Base-by-base conservation (phyloP, 768 basidiomycete genomes). In the Clitopilus hobsonii region DNA sequence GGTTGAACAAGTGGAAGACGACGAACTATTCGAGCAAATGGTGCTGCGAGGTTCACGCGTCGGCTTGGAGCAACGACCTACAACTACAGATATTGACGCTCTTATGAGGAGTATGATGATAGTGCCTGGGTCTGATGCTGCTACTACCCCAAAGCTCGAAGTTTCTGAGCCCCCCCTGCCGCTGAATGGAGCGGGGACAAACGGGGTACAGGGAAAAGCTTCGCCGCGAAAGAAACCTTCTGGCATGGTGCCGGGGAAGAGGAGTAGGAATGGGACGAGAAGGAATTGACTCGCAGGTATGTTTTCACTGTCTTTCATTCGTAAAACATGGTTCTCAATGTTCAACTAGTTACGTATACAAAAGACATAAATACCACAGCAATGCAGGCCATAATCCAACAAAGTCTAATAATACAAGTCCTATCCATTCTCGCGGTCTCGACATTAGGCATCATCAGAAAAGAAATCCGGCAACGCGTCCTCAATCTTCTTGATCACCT, bases 391-490 rank as follows among this genome's bases (percentile, higher is more conserved):
- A n/a, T n/a, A n/a, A n/a, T n/a, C n/a, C n/a, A n/a, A n/a, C n/a
- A n/a, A n/a, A n/a, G n/a, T n/a, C n/a, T n/a, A n/a, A 23, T 20
- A 27, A 18, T 51, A 8, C 45, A 36, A n/a, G n/a, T n/a, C n/a
- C n/a, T n/a, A n/a, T n/a, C n/a, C n/a, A n/a, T n/a, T n/a, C n/a
- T n/a, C n/a, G n/a, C n/a, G n/a, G n/a, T n/a, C n/a, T n/a, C n/a
- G n/a, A n/a, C n/a, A n/a, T 24, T 57, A 61, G 14, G 48, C 59
- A 14, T 48, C 64, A 55, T 76, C 75, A 5, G 71, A 71, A 62
- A 89, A 89, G 64, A 80, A 86, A 57, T 88, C 84, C 0, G 86
- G 78, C 38, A 89, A 45, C 1, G 73, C 75, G 22, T 86, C 81
- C 59, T 82, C 84, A 11, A 86, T 74, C 11, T 70, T 69, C 65